Evolutionary conservation across 805 yeast species (phyloP).

Genomic region (Candida awuae): DNA sequence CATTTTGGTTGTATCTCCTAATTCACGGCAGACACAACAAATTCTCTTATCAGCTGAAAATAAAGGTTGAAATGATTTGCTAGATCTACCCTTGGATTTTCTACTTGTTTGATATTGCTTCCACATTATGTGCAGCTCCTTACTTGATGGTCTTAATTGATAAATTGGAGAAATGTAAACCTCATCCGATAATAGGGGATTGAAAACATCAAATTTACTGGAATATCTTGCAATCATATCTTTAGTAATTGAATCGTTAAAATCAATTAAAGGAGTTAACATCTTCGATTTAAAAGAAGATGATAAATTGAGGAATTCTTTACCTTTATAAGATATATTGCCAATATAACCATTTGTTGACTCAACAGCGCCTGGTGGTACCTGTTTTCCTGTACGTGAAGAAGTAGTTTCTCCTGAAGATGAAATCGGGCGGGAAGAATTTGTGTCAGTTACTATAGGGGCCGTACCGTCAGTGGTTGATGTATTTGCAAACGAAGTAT

Average conservation of each 20-base stretch:
- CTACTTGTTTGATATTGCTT: constrained; percentile 14
- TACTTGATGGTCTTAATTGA: constrained; percentile 18
- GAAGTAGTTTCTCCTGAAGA: neutral
- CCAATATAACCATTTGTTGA: no score
- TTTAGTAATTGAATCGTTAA: constrained; percentile 6
- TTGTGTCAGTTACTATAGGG: no score
- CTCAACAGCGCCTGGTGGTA: no score
- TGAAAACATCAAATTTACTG: constrained; percentile 20
- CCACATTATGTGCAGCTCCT: constrained; percentile 19
- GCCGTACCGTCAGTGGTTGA: no score
- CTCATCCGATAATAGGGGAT: constrained; percentile 16
- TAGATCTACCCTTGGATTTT: constrained; percentile 9
- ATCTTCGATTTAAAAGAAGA: constrained; percentile 4
- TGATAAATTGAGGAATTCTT: constrained; percentile 2
- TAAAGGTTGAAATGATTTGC: constrained; percentile 13
- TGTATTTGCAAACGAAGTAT: no score
- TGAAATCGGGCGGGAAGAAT: neutral
- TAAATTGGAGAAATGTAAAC: constrained; percentile 12
- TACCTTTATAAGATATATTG: no score
- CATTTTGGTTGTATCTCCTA: constrained; percentile 29
- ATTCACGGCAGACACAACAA: constrained; percentile 54
- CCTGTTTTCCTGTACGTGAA: neutral
- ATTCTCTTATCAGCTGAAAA: constrained; percentile 26
- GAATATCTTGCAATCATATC: constrained; percentile 18
- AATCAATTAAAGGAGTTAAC: constrained; percentile 6